phyloP scores from a whole-genome alignment of 441 rosid species.

The Omphalea diandra region DNA sequence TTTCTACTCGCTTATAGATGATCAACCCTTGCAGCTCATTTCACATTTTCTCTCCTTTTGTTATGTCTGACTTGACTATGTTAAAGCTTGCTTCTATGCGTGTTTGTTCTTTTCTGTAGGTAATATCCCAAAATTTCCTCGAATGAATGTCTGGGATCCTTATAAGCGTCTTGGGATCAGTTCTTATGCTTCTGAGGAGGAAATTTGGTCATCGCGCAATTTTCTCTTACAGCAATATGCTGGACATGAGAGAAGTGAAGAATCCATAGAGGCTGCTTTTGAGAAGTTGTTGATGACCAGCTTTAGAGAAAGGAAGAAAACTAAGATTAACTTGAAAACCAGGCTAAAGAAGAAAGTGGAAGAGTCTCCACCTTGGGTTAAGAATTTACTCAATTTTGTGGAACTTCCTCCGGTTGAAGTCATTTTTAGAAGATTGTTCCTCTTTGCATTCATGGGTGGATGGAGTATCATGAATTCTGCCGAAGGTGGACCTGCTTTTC shows the following conservation, averaged over 20 bases:
- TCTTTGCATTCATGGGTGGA: conserved; percentile 97
- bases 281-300: conserved; percentile 87
- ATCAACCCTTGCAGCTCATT: not conserved
- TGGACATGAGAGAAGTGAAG: conserved; percentile 92
- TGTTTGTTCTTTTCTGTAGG: conserved; percentile 35
- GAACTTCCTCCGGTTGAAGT: conserved; percentile 59
- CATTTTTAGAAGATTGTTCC: conserved; percentile 83
- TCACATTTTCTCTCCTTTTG: not conserved
- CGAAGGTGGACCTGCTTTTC: conserved; percentile 98
- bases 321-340: conserved; percentile 77
- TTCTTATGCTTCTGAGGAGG: conserved; percentile 84
- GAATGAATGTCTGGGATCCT: conserved; percentile 80
- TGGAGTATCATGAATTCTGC: conserved; percentile 98
- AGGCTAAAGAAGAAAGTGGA: conserved; percentile 87
- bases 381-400: conserved; percentile 67
- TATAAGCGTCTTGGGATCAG: conserved; percentile 77
- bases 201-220: conserved; percentile 94
- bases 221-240: conserved; percentile 81
- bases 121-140: conserved; percentile 59
- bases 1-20: not conserved
- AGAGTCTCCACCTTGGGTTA: conserved; percentile 90
- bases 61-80: not conserved
- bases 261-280: conserved; percentile 89
- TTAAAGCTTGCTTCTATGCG: not conserved
- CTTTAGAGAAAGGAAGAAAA: conserved; percentile 69